These are phyloP conservation scores for Astrephomene gubernaculifera DNA, from an alignment of 139 green algal species.

Conservation along the genomic window DNA sequence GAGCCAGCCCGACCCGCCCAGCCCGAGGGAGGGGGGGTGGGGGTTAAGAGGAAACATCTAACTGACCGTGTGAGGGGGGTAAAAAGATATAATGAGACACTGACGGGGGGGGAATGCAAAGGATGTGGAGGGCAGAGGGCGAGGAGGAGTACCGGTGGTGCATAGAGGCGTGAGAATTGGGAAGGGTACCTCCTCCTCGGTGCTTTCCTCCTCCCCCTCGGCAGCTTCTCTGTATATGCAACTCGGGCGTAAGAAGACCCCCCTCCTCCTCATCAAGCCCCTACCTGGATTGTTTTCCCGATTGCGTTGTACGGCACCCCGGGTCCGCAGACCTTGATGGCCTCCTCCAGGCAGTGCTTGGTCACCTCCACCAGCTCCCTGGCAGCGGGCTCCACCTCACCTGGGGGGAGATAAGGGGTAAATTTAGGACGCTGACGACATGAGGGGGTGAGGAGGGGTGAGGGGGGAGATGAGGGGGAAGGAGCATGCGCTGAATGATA, in stretches of 20 bases:
- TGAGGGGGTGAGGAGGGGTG: background rate
- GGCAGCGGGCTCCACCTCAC: slow-evolving; percentile 75
- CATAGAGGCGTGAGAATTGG: too few relatives aligned
- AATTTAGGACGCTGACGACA: too few relatives aligned
- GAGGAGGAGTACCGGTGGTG: too few relatives aligned
- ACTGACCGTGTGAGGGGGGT: background rate
- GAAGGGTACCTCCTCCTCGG: too few relatives aligned
- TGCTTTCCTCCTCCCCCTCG: background rate
- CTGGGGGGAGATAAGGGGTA: too few relatives aligned
- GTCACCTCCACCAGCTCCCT: slow-evolving; percentile 83
- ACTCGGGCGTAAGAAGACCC: background rate
- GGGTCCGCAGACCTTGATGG: slow-evolving; percentile 83
- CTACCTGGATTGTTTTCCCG: slow-evolving; percentile 80
- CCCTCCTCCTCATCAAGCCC: background rate
- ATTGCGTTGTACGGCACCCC: slow-evolving; percentile 86
- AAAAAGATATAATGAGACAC: background rate
- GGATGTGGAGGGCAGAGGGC: too few relatives aligned
- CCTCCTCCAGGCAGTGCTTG: slow-evolving; percentile 77
- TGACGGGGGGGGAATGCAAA: background rate
- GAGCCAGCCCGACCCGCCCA: too few relatives aligned
- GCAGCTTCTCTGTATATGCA: background rate
- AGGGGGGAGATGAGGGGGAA: background rate
- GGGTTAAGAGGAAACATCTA: background rate
- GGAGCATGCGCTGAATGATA: background rate
- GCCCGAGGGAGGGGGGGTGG: background rate